Base-by-base conservation (phyloP, 306 rosid species). In the Luffa aegyptiaca region DNA sequence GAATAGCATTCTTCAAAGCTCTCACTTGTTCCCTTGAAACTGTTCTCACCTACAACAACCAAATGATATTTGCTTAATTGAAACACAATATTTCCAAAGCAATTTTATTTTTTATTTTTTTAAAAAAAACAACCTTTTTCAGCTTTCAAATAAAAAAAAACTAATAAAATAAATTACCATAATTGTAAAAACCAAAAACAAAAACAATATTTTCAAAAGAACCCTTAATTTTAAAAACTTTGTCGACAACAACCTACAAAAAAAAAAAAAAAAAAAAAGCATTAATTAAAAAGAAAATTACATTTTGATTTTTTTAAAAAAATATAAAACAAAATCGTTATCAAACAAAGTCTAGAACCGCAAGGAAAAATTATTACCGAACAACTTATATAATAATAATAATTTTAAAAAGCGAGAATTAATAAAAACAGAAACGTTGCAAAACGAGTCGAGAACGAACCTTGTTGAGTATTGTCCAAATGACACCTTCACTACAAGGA, bases 401-500 rank as follows among this genome's bases (percentile, higher is more conserved):
- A 52, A 17, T 53, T 16, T 0, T 53, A 12, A 49, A 12, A 13
- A 2, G 16, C 0, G 5, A 2, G 18, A 55, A 2, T 1, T 1
- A 8, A 9, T 1, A 8, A 9, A 10, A 3, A 61, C 6, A 1
- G 5, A 45, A 14, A 69, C 35, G 52, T 48, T 8, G 56, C n/a
- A 61, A 33, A 69, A 82, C 10, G 45, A 61, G 71, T 48, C 88
- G 16, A 68, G 16, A n/a, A 20, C 0, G n/a, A 78, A 78, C 98
- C 97, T 92, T 88, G 18, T 84, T 84, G 45, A 79, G 14, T 31
- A 93, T 8, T 6, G 96, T 90, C 98, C 98, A 93, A 83, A 49
- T 42, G 45, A 93, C 90, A n/a, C 93, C 96, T 84, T 92, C 92
- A 20, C 87, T 84, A 68, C 98, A 92, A 2, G 98, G 93, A 79